A percentile compares a stretch with the other conserved stretches of the same genome.
phyloP scores from a whole-genome alignment of 164 flowering plant species.

The Stephania yunnanensis region DNA sequence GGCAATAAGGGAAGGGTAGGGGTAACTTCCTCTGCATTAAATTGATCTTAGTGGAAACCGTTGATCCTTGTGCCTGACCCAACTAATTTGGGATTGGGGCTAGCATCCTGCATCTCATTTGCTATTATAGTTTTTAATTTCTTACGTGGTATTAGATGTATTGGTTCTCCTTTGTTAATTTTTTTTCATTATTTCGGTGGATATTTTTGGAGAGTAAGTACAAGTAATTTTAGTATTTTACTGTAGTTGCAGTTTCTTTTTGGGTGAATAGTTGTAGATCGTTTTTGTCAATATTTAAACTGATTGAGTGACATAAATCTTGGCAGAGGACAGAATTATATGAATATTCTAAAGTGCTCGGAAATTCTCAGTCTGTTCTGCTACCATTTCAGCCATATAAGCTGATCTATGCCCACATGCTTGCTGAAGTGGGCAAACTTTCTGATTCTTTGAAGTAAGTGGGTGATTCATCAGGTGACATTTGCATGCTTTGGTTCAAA shows the following conservation, averaged over 20 bases:
- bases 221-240: neutral
- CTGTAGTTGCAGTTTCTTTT: neutral
- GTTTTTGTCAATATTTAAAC: slow-evolving; percentile 4
- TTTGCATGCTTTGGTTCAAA: neutral
- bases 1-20: too few species aligned
- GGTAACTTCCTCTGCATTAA: too few species aligned
- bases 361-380: slow-evolving; percentile 86
- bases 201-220: neutral
- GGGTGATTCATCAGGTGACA: neutral
- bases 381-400: slow-evolving; percentile 96
- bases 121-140: neutral
- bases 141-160: neutral
- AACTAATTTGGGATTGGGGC: too few species aligned
- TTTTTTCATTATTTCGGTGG: neutral
- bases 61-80: too few species aligned
- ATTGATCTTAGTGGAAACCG: too few species aligned
- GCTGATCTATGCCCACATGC: slow-evolving; percentile 88
- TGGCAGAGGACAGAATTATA: slow-evolving; percentile 95
- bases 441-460: slow-evolving; percentile 82
- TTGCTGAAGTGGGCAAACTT: slow-evolving; percentile 91
- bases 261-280: neutral
- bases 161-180: neutral
- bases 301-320: slow-evolving; percentile 10
- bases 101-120: neutral
- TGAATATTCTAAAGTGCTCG: slow-evolving; percentile 90